Percentiles rank a stretch among this genome's conserved stretches.
Conservation (phyloP, 2,329 filamentous ascomycete genomes). For the Fusarium coicis region DNA sequence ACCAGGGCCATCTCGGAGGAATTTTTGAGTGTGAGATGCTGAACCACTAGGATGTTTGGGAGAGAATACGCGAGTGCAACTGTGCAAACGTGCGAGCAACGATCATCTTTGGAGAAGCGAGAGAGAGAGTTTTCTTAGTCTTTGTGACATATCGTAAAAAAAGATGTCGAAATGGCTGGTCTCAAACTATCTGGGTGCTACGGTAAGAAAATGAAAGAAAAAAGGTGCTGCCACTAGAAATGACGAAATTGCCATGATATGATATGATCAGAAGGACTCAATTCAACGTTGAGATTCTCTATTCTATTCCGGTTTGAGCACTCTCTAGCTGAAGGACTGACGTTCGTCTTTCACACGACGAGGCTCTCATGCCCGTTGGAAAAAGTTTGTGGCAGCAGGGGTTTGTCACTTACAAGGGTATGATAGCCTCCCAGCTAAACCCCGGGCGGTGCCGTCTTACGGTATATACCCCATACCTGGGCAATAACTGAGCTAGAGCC, state of each 20-base stretch:
- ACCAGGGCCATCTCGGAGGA: conserved; percentile 5
- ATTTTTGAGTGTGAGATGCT: neutral
- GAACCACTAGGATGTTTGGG: neutral
- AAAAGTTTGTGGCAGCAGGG: conserved; percentile 30
- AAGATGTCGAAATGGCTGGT: neutral
- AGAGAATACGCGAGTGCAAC: conserved; percentile 20
- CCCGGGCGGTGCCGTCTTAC: conserved; percentile 26
- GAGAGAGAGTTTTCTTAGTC: neutral
- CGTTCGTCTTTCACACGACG: neutral
- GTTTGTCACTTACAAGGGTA: conserved; percentile 6
- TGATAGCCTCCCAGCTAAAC: neutral
- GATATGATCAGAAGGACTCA: conserved; percentile 12
- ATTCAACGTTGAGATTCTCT: neutral
- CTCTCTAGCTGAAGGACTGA: conserved; percentile 6
- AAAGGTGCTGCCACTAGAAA: conserved; percentile 14
- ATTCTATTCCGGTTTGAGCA: neutral
- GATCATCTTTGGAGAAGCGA: conserved; percentile 17
- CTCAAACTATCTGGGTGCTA: neutral
- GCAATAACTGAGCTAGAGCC: neutral
- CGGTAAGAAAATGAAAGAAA: conserved; percentile 15
- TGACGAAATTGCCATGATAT: neutral
- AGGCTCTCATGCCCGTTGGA: conserved; percentile 3
- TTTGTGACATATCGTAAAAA: conserved; percentile 19
- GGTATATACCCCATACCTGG: conserved; percentile 24
- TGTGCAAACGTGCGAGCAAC: neutral